Base-by-base conservation (phyloP, 106 monocot genomes). In the Acanthochlamys bracteata region DNA sequence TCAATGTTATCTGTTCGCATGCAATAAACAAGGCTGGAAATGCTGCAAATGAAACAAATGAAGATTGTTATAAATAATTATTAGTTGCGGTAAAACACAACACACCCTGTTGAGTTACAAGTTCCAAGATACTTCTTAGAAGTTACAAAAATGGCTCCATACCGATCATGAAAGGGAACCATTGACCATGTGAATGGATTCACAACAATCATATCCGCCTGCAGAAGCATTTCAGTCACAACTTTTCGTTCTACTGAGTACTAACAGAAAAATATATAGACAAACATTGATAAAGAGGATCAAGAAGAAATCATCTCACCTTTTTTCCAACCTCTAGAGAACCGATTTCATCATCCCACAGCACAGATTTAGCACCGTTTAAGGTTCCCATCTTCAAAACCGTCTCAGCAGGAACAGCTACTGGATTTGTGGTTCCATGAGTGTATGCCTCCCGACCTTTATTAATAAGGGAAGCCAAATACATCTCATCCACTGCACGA, bases 341-440 rank as follows among this genome's bases (percentile, higher is more conserved):
- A 42, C 93, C 93, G 60, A 93, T 93, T 66, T 93, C 83, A 73
- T 86, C 64, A 55, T 93, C 89, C 86, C 89, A 93, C 52, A 93
- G 71, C 19, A 93, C 93, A 64, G 93, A 71, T 68, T 83, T 89
- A 43, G 89, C 89, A 63, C 89, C 93, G 79, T 86, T 83, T 60
- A 86, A 65, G n/a, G 89, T 93, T 8, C 65, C 83, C 93, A 93
- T 93, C 76, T 83, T 79, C 41, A 93, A 61, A 62, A 93, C 65
- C 19, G 64, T 63, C 62, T 89, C 93, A 71, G 93, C 74, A 64
- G 93, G 86, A 61, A 89, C 46, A 63, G 63, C 86, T 61, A 81
- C 86, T 62, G 93, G 93, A 53, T 84, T 73, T 14, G 89, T 89
- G 47, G 79, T 60, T 62, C 93, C 93, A 64, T 42, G 76, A 61